Evolutionary conservation across 2,329 filamentous ascomycete genomes (phyloP), one percentile per base, ranked within the genome.

Genomic region (Nemania sp.): DNA sequence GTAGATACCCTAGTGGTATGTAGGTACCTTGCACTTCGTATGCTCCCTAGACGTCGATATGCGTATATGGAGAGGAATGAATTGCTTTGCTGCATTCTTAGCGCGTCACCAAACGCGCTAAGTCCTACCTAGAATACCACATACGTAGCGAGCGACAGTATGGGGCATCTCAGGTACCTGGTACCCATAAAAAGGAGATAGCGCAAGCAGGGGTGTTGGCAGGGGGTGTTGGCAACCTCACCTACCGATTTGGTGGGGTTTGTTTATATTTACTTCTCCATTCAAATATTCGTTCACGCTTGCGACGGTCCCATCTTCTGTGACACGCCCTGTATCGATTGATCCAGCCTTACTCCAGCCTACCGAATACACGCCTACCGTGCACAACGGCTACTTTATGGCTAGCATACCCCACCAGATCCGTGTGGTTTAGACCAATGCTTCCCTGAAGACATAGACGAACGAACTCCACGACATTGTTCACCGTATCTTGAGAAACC

Each of bases 241-340:
- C n/a, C 48, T 47, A 55, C n/a, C n/a, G n/a, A 58, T 12, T 50
- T 54, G 64, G 59, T 61, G 65, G 65, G 64, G 54, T 66, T 67
- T 67, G 65, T 67, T 67, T 67, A 63, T 67, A 66, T 67, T 67
- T 67, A 67, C 65, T 65, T 66, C 52, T 45, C 17, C 34, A 65
- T 48, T 55, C 18, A 42, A n/a, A n/a, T n/a, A n/a, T n/a, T n/a
- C n/a, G n/a, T 53, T 29, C 20, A 46, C 25, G 7, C 25, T 4
- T 52, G 55, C 49, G 43, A 40, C 47, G 46, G 49, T 1, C 29
- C 32, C 9, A 43, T 25, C 54, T 51, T 29, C 39, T 25, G 55
- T 29, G 34, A 43, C 43, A 25, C 21, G 17, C 34, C 17, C 5
- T 15, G 15, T 46, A 11, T 35, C 35, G 11, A 46, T 20, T 13